These are phyloP conservation scores for Trametes cubensis DNA, from an alignment of 768 basidiomycete genomes.

Conservation along the genomic window DNA sequence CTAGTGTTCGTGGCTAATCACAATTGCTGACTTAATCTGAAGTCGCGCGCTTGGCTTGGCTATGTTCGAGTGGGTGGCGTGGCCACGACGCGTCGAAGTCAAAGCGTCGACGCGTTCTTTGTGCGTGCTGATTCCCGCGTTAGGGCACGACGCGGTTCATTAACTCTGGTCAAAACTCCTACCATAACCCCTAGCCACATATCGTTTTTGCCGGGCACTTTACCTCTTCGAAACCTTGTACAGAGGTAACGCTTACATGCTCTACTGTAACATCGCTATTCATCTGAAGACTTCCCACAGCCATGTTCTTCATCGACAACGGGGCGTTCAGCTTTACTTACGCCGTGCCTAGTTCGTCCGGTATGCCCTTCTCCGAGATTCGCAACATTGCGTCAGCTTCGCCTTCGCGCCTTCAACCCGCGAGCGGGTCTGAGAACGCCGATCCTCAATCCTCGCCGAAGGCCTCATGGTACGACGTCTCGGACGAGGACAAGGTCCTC, in stretches of 20 bases:
- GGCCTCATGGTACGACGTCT: neutral
- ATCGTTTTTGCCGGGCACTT: too few relatives aligned
- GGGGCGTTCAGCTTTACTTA: neutral
- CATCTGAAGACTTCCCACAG: too few relatives aligned
- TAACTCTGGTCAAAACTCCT: too few relatives aligned
- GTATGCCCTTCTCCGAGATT: neutral
- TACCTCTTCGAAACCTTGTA: too few relatives aligned
- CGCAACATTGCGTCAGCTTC: neutral
- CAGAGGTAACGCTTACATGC: too few relatives aligned
- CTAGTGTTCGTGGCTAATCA: too few relatives aligned
- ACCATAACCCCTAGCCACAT: neutral
- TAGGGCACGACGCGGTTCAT: neutral
- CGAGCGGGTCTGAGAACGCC: neutral
- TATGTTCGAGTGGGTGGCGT: neutral
- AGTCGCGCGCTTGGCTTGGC: neutral
- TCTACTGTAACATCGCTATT: too few relatives aligned
- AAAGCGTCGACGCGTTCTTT: conserved; percentile 1
- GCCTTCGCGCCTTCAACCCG: neutral
- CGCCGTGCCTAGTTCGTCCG: neutral
- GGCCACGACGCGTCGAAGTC: neutral
- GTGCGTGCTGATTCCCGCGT: neutral
- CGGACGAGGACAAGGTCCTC: neutral
- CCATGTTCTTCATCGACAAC: neutral
- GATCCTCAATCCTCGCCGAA: neutral
- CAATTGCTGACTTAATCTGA: neutral